Percentiles rank a stretch among this genome's conserved stretches.
Evolutionary conservation across 2,329 filamentous ascomycete species (phyloP).

Genomic region (Neonectria faginata): DNA sequence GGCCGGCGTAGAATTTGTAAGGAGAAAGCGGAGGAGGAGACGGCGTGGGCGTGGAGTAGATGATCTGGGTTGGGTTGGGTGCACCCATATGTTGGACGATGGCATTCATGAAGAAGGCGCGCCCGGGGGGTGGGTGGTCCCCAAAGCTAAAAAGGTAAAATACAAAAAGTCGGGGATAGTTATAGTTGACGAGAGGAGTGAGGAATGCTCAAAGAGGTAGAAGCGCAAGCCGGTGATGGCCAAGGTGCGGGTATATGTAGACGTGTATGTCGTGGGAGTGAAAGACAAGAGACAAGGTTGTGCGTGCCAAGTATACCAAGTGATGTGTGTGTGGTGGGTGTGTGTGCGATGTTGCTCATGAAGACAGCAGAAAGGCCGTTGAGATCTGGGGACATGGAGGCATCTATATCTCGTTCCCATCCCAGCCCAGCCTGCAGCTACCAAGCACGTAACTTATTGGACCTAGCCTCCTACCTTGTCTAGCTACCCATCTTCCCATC

Average conservation of each 20-base stretch:
- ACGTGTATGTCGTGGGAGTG: neutral
- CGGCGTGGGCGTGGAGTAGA: conserved; percentile 30
- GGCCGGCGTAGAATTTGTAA: conserved; percentile 35
- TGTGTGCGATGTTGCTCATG: conserved; percentile 13
- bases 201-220: neutral
- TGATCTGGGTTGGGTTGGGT: conserved; percentile 23
- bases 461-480: conserved; percentile 14
- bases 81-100: conserved; percentile 25
- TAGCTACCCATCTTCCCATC: conserved; percentile 16
- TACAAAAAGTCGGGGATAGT: neutral
- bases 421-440: conserved; percentile 12
- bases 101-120: conserved; percentile 26
- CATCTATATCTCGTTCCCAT: conserved; percentile 26
- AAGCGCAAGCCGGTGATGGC: neutral
- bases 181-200: neutral
- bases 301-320: neutral
- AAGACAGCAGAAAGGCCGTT: conserved; percentile 15
- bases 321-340: neutral
- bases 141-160: neutral
- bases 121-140: conserved; percentile 13
- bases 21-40: conserved; percentile 29
- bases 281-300: neutral
- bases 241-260: conserved; percentile 1
- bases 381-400: conserved; percentile 25
- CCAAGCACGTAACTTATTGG: neutral